Evolutionary conservation across 331 rosid species (phyloP), one percentile per base, ranked within the genome.

Genomic region (Quercus lobata): DNA sequence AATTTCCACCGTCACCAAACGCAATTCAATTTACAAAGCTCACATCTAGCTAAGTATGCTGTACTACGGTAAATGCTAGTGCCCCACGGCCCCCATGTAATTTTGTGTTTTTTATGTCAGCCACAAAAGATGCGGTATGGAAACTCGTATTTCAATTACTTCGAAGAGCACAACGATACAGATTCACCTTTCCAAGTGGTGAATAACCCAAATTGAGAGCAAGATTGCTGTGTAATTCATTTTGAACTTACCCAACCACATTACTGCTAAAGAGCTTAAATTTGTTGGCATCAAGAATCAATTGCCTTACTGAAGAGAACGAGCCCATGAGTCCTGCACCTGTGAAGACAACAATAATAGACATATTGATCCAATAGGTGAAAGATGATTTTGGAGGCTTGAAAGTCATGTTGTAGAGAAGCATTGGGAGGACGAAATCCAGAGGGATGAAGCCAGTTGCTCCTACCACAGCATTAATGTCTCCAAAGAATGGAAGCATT

Each of bases 401-500:
- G 88, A 84, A 37, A 24, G 96, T 86, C 82, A 84, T 92, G 88
- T 92, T 92, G 86, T 92, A 94, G 7, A 94, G 92, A 72, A 94
- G 88, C 97, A 94, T 90, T 21, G 98, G 98, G 71, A 94, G 91
- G 74, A 94, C 54, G 84, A 94, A 94, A 89, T 94, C 98, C 27
- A 94, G 82, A 58, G 98, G 98, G 61, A 94, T 94, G 86, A 94
- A 94, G 19, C 97, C 98, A 19, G 92, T 57, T 1, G 94, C 98
- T 77, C 98, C 98, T 25, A 94, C 96, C 70, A 94, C 90, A 11
- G 87, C 90, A 2, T 83, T 94, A 1, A 94, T 85, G 90, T 92
- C 98, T n/a, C 98, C 98, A 2, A 94, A 92, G 82, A 94, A 94
- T 1, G 98, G 98, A 57, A 94, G 85, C 98, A 94, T 92, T 5